Percentiles rank a stretch among this genome's conserved stretches.
Conservation (phyloP, 495 filamentous ascomycete species). For the Barbatosphaeria neglecta region DNA sequence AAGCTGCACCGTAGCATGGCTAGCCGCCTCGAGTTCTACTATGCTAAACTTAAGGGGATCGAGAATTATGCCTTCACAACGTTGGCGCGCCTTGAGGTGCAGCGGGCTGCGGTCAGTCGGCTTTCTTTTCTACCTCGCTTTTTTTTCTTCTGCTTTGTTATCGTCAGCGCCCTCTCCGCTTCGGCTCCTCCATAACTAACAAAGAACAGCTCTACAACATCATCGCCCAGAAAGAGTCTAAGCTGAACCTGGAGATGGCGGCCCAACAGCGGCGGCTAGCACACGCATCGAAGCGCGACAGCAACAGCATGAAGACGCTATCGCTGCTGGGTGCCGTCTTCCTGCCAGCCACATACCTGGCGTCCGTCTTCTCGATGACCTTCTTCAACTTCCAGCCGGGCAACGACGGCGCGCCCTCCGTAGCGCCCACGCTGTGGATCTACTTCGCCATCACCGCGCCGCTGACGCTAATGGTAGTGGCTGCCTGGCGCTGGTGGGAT, state of each 20-base stretch:
- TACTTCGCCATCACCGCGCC: constrained; percentile 44
- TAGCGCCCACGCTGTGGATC: constrained; percentile 38
- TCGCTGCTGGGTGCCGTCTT: constrained; percentile 45
- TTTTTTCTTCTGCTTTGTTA: not conserved
- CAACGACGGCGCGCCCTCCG: constrained; percentile 6
- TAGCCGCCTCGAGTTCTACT: constrained; percentile 40
- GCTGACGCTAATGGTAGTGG: constrained; percentile 32
- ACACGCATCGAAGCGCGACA: constrained; percentile 44
- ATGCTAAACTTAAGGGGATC: constrained; percentile 41
- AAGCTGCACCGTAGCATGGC: constrained; percentile 32
- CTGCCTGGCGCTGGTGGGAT: constrained; percentile 36
- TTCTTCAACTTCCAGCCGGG: constrained; percentile 40
- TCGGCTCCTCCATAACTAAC: not conserved
- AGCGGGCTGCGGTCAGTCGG: constrained; percentile 39
- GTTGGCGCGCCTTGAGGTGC: constrained; percentile 38
- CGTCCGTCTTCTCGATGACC: constrained; percentile 44
- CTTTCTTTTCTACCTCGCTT: not conserved
- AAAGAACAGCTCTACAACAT: constrained; percentile 39
- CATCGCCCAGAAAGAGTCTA: constrained; percentile 46
- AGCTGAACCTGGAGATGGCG: constrained; percentile 44
- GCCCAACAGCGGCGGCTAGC: constrained; percentile 43
- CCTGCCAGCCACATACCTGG: constrained; percentile 41
- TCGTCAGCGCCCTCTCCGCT: not conserved
- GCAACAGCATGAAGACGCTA: constrained; percentile 44
- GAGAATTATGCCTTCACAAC: constrained; percentile 46